Conservation (phyloP, 2,329 filamentous ascomycete species). For the Fusarium vanettenii region DNA sequence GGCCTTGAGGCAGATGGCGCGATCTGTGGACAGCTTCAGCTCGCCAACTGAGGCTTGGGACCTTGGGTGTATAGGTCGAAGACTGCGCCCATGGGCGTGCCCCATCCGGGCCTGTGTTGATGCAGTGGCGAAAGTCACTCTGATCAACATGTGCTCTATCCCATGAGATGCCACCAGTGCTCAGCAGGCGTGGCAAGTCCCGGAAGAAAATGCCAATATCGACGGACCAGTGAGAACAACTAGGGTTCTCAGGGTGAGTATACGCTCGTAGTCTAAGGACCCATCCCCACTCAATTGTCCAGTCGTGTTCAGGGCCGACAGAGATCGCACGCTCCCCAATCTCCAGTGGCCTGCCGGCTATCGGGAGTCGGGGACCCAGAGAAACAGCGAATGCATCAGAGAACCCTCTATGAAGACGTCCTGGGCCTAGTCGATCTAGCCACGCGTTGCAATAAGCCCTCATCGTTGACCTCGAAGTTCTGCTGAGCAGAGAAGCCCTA, state of each 20-base stretch:
- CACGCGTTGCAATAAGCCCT: background rate
- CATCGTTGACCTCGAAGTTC: background rate
- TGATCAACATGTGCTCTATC: background rate
- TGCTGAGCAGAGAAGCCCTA: background rate
- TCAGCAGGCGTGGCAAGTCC: background rate
- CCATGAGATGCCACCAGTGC: background rate
- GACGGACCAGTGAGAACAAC: background rate
- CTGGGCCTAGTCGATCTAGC: background rate
- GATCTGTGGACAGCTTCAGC: background rate
- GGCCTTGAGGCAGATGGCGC: background rate
- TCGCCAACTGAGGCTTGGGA: background rate
- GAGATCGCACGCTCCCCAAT: background rate
- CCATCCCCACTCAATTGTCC: conserved; percentile 1
- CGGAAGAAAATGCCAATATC: background rate
- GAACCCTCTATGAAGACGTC: background rate
- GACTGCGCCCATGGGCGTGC: background rate
- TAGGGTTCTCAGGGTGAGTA: background rate
- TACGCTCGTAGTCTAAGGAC: background rate
- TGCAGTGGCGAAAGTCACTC: background rate
- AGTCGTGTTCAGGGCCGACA: background rate
- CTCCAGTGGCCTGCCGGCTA: background rate
- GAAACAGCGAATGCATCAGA: background rate
- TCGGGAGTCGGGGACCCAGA: background rate
- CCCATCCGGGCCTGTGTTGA: background rate
- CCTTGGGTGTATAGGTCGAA: background rate